phyloP scores from a whole-genome alignment of 257 asterid genomes.

The Solanum appendiculatum region DNA sequence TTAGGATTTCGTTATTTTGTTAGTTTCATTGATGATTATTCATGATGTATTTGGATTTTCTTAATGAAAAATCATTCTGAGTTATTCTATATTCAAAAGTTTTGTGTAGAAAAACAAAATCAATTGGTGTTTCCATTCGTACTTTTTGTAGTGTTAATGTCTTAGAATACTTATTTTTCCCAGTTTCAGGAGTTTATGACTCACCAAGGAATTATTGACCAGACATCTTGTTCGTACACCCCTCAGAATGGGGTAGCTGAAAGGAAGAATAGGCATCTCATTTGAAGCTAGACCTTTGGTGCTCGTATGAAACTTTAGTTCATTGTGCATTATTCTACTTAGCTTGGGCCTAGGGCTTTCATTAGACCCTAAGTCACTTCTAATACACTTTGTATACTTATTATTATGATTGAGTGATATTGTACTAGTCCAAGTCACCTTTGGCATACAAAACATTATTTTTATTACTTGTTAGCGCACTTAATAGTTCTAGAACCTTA shows the following conservation, averaged over 20 bases:
- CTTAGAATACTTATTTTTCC: background rate
- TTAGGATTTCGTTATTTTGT: background rate
- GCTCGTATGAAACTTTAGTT: background rate
- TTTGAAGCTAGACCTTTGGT: background rate
- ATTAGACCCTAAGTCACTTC: background rate
- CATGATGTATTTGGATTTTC: background rate
- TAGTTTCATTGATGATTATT: background rate
- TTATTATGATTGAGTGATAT: background rate
- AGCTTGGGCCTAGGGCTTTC: background rate
- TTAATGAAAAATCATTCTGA: background rate
- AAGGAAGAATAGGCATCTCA: background rate
- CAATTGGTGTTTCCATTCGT: background rate
- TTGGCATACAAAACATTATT: background rate
- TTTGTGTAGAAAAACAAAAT: background rate
- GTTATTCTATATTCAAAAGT: background rate
- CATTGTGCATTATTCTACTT: background rate
- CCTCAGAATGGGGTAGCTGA: background rate
- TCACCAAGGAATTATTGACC: background rate
- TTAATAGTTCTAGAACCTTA: background rate
- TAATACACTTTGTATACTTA: background rate
- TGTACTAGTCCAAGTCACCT: background rate
- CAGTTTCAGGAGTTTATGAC: background rate
- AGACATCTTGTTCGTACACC: background rate
- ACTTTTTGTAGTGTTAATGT: background rate
- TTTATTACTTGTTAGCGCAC: background rate